Evolutionary conservation across 177 flowering plant genomes (phyloP).

Genomic region (Vitis hybrid): DNA sequence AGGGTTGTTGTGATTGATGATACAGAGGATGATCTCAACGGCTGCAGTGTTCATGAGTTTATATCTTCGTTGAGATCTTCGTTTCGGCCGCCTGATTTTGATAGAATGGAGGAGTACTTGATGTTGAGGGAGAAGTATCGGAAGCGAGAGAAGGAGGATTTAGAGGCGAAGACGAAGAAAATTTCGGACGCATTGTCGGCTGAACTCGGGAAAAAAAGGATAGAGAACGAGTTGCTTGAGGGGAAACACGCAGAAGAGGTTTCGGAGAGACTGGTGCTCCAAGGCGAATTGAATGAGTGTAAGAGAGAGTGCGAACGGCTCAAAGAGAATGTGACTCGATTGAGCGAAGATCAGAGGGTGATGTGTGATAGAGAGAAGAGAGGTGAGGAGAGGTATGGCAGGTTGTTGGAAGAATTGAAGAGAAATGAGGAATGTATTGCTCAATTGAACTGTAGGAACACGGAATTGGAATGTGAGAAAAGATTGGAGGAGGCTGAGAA

Average conservation of each 20-base stretch:
- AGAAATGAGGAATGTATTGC: neutral
- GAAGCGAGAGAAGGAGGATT: neutral
- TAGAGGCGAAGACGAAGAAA: neutral
- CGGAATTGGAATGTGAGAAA: constrained; percentile 3
- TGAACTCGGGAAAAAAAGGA: too few relatives aligned
- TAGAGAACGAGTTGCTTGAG: neutral
- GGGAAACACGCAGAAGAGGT: neutral
- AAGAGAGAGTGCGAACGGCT: neutral
- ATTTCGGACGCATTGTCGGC: too few relatives aligned
- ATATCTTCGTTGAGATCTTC: constrained; percentile 17
- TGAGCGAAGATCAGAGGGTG: neutral
- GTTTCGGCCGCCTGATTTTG: constrained; percentile 16
- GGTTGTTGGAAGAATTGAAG: neutral
- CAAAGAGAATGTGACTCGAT: neutral
- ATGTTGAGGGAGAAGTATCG: constrained; percentile 1
- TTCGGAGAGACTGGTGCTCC: neutral
- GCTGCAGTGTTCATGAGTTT: constrained; percentile 10
- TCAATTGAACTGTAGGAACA: neutral
- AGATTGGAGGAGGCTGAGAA: neutral
- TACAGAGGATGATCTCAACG: too few relatives aligned
- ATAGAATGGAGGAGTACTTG: constrained; percentile 4
- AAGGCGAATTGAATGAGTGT: neutral
- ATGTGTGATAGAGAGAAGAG: neutral
- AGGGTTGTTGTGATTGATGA: too few relatives aligned
- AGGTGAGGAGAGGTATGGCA: neutral